phyloP scores from a whole-genome alignment of 1,284 basidiomycete genomes.

The Moesziomyces parantarcticus region DNA sequence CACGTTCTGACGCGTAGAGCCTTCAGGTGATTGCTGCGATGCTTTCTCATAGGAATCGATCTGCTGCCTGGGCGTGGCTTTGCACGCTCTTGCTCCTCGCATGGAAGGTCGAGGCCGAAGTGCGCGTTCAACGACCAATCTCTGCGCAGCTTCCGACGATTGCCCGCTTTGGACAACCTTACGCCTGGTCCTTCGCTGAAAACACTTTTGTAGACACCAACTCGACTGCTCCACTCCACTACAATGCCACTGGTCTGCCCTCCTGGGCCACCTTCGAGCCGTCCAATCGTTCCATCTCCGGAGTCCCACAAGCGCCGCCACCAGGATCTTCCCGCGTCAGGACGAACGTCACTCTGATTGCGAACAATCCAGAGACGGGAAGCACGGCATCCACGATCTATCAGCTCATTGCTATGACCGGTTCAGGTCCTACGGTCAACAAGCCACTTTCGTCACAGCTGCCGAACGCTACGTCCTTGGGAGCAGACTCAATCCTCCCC shows the following conservation, averaged over 20 bases:
- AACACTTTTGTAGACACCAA: conserved; percentile 50
- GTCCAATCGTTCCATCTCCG: conserved; percentile 42
- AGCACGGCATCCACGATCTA: conserved; percentile 36
- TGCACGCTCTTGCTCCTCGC: conserved; percentile 5
- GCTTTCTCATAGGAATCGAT: neutral
- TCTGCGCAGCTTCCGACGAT: conserved; percentile 53
- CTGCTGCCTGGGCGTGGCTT: conserved; percentile 5
- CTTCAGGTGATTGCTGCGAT: neutral
- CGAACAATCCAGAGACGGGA: conserved; percentile 25
- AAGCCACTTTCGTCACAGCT: conserved; percentile 58
- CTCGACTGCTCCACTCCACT: conserved; percentile 28
- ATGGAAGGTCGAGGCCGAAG: conserved; percentile 10
- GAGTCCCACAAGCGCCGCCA: conserved; percentile 41
- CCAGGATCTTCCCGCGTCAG: conserved; percentile 3
- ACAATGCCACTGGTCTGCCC: conserved; percentile 48
- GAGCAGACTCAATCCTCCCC: conserved; percentile 53
- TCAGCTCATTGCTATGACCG: conserved; percentile 47
- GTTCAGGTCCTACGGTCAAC: conserved; percentile 54
- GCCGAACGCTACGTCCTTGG: conserved; percentile 55
- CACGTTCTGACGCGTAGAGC: too few relatives aligned
- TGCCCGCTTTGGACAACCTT: conserved; percentile 53
- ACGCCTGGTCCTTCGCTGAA: conserved; percentile 54
- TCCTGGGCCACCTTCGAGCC: conserved; percentile 58
- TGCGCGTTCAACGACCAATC: conserved; percentile 43
- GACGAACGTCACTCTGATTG: conserved; percentile 18